phyloP scores from a whole-genome alignment of 805 yeast species.

The Pichia manshurica region DNA sequence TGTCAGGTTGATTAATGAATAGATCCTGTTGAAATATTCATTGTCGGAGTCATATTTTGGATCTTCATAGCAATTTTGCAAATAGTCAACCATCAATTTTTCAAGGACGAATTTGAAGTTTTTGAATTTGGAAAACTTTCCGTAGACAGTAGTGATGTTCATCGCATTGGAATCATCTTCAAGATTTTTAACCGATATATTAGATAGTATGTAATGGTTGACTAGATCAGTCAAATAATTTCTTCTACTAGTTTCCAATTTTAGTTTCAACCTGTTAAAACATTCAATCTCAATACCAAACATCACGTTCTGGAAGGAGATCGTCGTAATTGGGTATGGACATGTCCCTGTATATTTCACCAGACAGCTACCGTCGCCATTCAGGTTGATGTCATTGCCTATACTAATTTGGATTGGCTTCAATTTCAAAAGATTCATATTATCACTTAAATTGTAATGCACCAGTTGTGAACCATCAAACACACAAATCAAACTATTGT shows the following conservation, averaged over 20 bases:
- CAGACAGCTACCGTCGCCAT: background rate
- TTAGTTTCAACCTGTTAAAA: constrained; percentile 20
- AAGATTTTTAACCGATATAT: constrained; percentile 16
- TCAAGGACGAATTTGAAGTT: constrained; percentile 47
- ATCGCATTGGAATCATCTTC: constrained; percentile 21
- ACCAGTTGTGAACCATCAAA: constrained; percentile 32
- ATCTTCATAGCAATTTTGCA: constrained; percentile 30
- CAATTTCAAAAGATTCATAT: constrained; percentile 20
- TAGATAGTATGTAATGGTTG: constrained; percentile 38
- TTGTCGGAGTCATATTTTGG: constrained; percentile 21
- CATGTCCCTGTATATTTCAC: constrained; percentile 30
- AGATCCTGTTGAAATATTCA: constrained; percentile 28
- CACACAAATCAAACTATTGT: constrained; percentile 22
- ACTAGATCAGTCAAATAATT: constrained; percentile 42
- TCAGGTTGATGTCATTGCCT: constrained; percentile 26
- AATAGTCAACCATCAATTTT: constrained; percentile 38
- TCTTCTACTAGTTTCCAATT: constrained; percentile 33
- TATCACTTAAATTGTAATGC: constrained; percentile 27
- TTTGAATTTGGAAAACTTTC: constrained; percentile 35
- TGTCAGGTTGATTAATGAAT: constrained; percentile 31
- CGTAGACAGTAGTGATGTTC: constrained; percentile 27
- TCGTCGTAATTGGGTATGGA: constrained; percentile 45
- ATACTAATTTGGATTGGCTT: constrained; percentile 28
- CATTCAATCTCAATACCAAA: constrained; percentile 45
- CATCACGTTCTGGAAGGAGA: constrained; percentile 42